These are phyloP conservation scores for Citrus inodora DNA, from an alignment of 345 rosid genomes.

Conservation along the genomic window DNA sequence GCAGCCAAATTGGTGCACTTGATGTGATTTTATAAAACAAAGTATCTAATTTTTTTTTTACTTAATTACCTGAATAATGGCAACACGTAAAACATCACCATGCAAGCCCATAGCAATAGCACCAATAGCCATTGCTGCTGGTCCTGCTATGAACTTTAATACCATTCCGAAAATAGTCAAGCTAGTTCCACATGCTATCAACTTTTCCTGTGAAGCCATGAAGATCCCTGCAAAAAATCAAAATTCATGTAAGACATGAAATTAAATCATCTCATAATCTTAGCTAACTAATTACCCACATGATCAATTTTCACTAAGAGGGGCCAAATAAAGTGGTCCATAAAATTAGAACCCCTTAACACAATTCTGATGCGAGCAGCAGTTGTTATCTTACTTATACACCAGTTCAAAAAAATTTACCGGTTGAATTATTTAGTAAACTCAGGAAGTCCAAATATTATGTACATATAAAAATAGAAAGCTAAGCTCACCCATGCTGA, in stretches of 20 bases:
- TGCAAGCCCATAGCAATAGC: constrained; percentile 58
- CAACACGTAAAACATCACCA: constrained; percentile 67
- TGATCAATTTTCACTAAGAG: too few relatives aligned
- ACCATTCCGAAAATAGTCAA: constrained; percentile 55
- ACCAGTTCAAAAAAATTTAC: too few relatives aligned
- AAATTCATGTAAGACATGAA: too few relatives aligned
- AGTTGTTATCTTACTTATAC: too few relatives aligned
- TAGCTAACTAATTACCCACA: too few relatives aligned
- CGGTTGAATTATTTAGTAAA: too few relatives aligned
- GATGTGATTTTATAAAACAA: not conserved
- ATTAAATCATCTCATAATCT: too few relatives aligned
- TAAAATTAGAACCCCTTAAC: too few relatives aligned
- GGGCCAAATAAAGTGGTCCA: too few relatives aligned
- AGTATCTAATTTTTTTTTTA: not conserved
- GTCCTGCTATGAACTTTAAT: constrained; percentile 64
- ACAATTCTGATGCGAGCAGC: too few relatives aligned
- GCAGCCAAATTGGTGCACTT: not conserved
- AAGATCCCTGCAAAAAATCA: constrained; percentile 56
- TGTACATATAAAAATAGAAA: not conserved
- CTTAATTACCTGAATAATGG: constrained; percentile 60
- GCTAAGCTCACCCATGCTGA: constrained; percentile 66
- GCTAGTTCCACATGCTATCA: constrained; percentile 69
- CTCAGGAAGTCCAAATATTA: too few relatives aligned
- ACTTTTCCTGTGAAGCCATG: constrained; percentile 75
- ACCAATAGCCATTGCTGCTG: constrained; percentile 72